Conservation (phyloP, 345 rosid species). For the Draba incana region DNA sequence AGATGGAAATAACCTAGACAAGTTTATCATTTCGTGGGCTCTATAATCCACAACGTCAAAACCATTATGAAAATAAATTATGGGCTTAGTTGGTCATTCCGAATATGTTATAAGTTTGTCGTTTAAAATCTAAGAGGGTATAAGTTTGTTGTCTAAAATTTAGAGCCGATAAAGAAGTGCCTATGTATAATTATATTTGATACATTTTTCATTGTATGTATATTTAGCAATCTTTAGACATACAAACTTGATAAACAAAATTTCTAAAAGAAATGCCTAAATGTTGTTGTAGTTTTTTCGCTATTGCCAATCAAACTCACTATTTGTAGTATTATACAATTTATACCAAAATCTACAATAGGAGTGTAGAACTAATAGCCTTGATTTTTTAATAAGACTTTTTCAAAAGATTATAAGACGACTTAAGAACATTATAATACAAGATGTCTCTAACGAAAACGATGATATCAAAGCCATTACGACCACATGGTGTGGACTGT, state of each 20-base stretch:
- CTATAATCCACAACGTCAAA: neutral
- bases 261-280: neutral
- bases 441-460: conserved; percentile 21
- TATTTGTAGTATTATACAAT: neutral
- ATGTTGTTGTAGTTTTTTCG: too few species aligned
- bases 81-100: too few species aligned
- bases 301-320: neutral
- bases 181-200: too few species aligned
- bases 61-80: too few species aligned
- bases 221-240: too few species aligned
- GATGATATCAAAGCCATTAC: conserved; percentile 28
- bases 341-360: neutral
- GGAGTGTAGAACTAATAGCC: neutral
- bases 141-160: too few species aligned
- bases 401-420: too few species aligned
- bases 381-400: neutral
- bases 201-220: too few species aligned
- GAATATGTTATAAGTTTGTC: too few species aligned
- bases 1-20: too few species aligned
- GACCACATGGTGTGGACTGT: conserved; percentile 30
- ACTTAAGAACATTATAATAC: conserved; percentile 9
- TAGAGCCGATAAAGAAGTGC: too few species aligned
- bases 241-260: neutral
- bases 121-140: too few species aligned
- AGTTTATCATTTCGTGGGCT: neutral